Percentiles rank a stretch among this genome's conserved stretches.
These are phyloP conservation scores for Elsinoe necatrix DNA, from an alignment of 2,329 filamentous ascomycete species.

Conservation along the genomic window DNA sequence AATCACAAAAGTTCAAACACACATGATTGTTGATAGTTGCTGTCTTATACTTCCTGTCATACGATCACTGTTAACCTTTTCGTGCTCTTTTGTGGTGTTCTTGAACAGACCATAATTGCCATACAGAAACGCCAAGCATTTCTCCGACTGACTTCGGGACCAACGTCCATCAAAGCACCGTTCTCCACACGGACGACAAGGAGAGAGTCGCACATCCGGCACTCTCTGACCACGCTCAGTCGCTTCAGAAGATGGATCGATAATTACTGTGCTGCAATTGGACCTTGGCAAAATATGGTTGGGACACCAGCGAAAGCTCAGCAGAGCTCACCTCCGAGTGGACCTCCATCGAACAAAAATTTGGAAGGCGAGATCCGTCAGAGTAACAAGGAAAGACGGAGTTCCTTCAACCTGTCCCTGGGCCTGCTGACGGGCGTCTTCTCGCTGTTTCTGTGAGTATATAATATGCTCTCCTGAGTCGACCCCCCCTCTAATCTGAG, in stretches of 20 bases:
- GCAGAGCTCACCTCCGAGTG: background rate
- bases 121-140: conserved; percentile 9
- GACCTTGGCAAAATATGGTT: background rate
- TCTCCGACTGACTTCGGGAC: background rate
- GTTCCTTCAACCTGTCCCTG: conserved; percentile 47
- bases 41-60: too few species aligned
- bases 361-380: conserved; percentile 15
- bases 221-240: background rate
- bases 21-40: too few species aligned
- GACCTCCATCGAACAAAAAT: conserved; percentile 2
- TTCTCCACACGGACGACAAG: background rate
- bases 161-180: background rate
- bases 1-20: background rate
- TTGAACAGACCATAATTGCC: background rate
- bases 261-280: background rate
- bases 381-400: conserved; percentile 33
- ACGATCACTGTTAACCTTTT: too few species aligned
- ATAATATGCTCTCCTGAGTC: background rate
- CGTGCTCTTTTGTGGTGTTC: background rate
- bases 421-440: conserved; percentile 56
- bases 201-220: background rate
- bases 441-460: conserved; percentile 51
- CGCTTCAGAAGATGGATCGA: background rate
- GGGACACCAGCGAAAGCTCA: background rate
- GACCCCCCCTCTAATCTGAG: background rate